Evolutionary conservation across 345 rosid species (phyloP).

Genomic region (Eucalyptus brandiana): DNA sequence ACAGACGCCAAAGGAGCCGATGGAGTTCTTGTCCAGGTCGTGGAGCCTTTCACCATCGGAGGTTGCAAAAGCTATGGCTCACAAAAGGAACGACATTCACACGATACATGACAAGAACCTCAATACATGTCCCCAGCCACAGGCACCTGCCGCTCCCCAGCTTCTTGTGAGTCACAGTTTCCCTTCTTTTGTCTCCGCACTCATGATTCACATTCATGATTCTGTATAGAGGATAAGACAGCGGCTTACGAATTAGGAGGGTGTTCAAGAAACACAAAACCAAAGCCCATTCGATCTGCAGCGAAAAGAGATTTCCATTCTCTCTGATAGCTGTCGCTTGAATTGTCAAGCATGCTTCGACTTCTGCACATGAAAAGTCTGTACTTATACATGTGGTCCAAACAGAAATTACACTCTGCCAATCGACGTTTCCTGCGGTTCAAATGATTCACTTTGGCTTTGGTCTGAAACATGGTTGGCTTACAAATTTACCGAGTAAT

Average conservation of each 20-base stretch:
- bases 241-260: neutral
- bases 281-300: neutral
- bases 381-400: neutral
- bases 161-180: neutral
- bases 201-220: neutral
- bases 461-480: neutral
- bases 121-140: slow-evolving; percentile 8
- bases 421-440: neutral
- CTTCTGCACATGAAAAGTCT: neutral
- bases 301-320: neutral
- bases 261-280: neutral
- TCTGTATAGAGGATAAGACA: neutral
- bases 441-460: neutral
- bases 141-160: slow-evolving; percentile 26
- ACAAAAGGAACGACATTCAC: slow-evolving; percentile 43
- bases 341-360: neutral
- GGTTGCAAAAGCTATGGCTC: slow-evolving; percentile 82
- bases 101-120: slow-evolving; percentile 3
- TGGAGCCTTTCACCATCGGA: slow-evolving; percentile 93
- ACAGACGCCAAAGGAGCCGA: slow-evolving; percentile 78
- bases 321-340: neutral
- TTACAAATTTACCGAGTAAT: neutral
- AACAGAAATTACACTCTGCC: neutral
- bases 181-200: neutral
- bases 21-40: slow-evolving; percentile 91